Conservation (phyloP, 768 basidiomycete species). For the Astraeus odoratus region DNA sequence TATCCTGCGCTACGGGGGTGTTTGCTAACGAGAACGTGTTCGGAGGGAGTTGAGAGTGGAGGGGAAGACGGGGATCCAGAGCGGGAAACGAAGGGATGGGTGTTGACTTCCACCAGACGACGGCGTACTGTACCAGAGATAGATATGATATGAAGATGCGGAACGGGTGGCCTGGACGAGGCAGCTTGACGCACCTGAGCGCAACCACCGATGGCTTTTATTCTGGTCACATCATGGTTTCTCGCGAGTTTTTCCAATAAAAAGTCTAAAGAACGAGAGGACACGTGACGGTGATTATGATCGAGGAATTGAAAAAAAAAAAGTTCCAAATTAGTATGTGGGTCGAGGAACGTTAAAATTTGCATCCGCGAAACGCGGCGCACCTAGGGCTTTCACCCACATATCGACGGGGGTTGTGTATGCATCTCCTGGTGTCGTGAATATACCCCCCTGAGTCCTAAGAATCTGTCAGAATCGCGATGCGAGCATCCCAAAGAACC, state of each 20-base stretch:
- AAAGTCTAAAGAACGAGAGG: conserved; percentile 42
- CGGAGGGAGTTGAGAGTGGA: conserved; percentile 62
- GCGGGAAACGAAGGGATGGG: conserved; percentile 66
- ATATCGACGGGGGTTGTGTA: conserved; percentile 86
- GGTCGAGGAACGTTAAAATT: conserved; percentile 41
- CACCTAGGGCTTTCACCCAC: conserved; percentile 86
- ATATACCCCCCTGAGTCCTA: conserved; percentile 83
- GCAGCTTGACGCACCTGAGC: conserved; percentile 53
- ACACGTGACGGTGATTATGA: conserved; percentile 25
- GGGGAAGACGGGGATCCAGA: conserved; percentile 62
- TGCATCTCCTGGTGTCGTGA: conserved; percentile 80
- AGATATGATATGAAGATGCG: conserved; percentile 3
- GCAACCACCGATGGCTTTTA: conserved; percentile 71
- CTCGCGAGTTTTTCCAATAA: conserved; percentile 68
- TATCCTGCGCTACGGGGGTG: conserved; percentile 71
- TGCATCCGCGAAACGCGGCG: conserved; percentile 50
- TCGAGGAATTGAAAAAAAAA: conserved; percentile 22
- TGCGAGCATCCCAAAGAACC: neutral
- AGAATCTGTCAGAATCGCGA: conserved; percentile 13
- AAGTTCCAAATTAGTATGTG: conserved; percentile 29
- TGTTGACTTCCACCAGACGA: conserved; percentile 85
- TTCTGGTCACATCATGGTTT: conserved; percentile 62
- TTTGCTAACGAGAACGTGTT: conserved; percentile 67
- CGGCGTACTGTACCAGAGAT: conserved; percentile 41
- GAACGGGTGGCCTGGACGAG: neutral